Conservation (phyloP, 2,329 filamentous ascomycete genomes). For the Alternaria burnsii region DNA sequence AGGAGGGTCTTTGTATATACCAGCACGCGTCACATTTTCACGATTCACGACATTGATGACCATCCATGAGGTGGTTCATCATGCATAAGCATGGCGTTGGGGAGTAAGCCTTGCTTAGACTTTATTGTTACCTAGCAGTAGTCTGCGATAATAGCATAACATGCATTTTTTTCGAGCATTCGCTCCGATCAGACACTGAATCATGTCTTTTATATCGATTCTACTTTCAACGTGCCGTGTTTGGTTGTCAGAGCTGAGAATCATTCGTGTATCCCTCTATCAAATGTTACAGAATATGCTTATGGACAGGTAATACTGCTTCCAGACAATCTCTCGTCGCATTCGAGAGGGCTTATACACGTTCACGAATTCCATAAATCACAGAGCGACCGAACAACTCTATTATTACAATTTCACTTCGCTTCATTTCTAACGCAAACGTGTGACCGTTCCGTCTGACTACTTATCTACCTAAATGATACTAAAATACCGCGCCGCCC, state of each 20-base stretch:
- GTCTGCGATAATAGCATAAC: not conserved
- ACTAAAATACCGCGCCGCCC: not conserved
- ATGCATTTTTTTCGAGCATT: not conserved
- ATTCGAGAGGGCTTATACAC: not conserved
- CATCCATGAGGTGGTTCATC: constrained; percentile 1
- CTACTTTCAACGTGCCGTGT: not conserved
- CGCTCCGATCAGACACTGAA: not conserved
- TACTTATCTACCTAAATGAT: not conserved
- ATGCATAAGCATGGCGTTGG: constrained; percentile 5
- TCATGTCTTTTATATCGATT: not conserved
- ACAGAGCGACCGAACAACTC: not conserved
- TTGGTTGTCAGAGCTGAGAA: not conserved
- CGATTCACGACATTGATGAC: constrained; percentile 4
- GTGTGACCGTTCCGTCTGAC: not conserved
- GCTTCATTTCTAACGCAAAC: not conserved
- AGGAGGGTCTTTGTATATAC: constrained; percentile 4
- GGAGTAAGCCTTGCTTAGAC: not conserved
- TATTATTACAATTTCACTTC: constrained; percentile 1
- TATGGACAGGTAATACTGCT: not conserved
- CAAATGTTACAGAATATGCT: not conserved
- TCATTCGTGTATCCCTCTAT: not conserved
- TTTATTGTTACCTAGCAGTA: not conserved
- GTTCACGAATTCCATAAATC: not conserved
- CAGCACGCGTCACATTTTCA: not conserved
- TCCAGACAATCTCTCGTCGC: not conserved